phyloP scores from a whole-genome alignment of 768 basidiomycete species.

The Sarcodon aspratus region DNA sequence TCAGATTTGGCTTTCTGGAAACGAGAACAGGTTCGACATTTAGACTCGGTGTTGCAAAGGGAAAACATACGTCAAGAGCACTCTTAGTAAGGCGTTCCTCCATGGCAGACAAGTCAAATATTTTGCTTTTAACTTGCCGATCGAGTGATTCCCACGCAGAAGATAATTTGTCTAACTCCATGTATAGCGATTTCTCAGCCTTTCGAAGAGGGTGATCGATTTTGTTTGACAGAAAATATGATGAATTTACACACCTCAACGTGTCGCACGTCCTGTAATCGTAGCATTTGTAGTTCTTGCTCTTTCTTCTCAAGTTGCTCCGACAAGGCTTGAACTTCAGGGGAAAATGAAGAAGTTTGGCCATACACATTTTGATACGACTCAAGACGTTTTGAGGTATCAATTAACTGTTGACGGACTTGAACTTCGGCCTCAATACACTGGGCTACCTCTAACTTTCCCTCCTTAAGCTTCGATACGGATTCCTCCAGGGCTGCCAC shows the following conservation, averaged over 20 bases:
- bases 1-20: slow-evolving; percentile 88
- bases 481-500: slow-evolving; percentile 40
- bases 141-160: slow-evolving; percentile 81
- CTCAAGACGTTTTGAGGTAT: slow-evolving; percentile 35
- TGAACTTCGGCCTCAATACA: slow-evolving; percentile 40
- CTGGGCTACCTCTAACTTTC: slow-evolving; percentile 41
- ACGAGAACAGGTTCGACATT: neutral
- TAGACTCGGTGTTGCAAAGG: neutral
- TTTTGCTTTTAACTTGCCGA: slow-evolving; percentile 70
- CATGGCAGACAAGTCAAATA: slow-evolving; percentile 64
- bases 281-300: slow-evolving; percentile 48
- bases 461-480: slow-evolving; percentile 29
- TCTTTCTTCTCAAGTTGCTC: slow-evolving; percentile 56
- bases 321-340: slow-evolving; percentile 40
- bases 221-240: neutral
- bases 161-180: slow-evolving; percentile 79
- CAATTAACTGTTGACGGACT: slow-evolving; percentile 35
- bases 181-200: slow-evolving; percentile 68
- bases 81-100: slow-evolving; percentile 65
- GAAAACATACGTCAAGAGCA: slow-evolving; percentile 50
- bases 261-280: slow-evolving; percentile 53
- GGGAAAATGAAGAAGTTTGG: slow-evolving; percentile 30
- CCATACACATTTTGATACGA: slow-evolving; percentile 60
- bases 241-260: slow-evolving; percentile 36
- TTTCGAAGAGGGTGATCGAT: slow-evolving; percentile 17